Conservation (phyloP, 495 filamentous ascomycete genomes). For the Gamarada debralockiae region DNA sequence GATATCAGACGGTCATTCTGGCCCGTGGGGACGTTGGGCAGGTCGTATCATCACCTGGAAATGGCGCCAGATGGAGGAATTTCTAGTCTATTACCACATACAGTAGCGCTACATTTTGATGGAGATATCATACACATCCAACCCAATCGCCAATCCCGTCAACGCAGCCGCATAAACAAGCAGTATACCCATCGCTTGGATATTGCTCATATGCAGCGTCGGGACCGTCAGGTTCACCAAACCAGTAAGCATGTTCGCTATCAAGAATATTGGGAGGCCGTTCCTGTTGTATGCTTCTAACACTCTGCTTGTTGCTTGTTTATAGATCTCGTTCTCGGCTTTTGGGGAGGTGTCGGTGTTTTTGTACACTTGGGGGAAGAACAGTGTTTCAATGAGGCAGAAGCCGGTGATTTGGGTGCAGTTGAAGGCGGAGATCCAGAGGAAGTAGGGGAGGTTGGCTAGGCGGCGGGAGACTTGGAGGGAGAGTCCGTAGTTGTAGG, state of each 20-base stretch:
- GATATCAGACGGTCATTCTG: too few species aligned
- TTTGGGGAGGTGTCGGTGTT: conserved; percentile 33
- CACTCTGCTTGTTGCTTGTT: conserved; percentile 68
- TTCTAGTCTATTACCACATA: too few species aligned
- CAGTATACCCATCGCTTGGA: conserved; percentile 68
- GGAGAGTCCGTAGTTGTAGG: conserved; percentile 62
- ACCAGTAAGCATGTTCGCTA: conserved; percentile 87
- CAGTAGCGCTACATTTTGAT: conserved; percentile 68
- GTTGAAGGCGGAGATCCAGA: conserved; percentile 92
- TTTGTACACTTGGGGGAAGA: conserved; percentile 70
- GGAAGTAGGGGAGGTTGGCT: conserved; percentile 88
- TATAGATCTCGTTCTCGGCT: conserved; percentile 55
- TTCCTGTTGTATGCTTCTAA: conserved; percentile 84
- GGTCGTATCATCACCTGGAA: too few species aligned
- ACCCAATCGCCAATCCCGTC: conserved; percentile 59
- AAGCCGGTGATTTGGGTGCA: conserved; percentile 72
- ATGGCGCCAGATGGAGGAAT: too few species aligned
- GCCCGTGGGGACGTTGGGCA: too few species aligned
- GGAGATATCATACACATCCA: conserved; percentile 71
- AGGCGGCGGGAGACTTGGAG: conserved; percentile 80
- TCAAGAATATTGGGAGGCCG: conserved; percentile 79
- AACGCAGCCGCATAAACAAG: conserved; percentile 65
- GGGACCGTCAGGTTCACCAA: conserved; percentile 80
- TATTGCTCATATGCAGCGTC: conserved; percentile 64
- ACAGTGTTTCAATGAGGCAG: conserved; percentile 67